Base-by-base conservation (phyloP, 1,284 basidiomycete genomes). In the Trametes pubescens region DNA sequence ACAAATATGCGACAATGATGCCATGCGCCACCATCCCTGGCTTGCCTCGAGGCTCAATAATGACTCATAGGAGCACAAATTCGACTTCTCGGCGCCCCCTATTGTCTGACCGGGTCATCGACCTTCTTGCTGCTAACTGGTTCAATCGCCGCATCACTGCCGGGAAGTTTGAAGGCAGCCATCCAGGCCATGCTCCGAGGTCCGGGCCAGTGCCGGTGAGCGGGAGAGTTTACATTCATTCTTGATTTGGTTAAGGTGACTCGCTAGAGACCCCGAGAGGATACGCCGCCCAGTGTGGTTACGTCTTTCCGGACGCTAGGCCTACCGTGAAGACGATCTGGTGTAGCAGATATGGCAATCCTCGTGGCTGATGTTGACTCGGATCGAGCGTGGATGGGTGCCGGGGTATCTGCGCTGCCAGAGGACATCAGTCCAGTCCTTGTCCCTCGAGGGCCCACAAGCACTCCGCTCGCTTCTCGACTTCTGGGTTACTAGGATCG, bases 1-100 rank as follows among this genome's bases (percentile, higher is more conserved):
- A 43, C 37, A 54, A 54, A 54, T 37, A 54, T 10, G 38, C 21
- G 35, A 40, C 24, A 53, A 53, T n/a, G 26, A 49, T 32, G 2
- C 16, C 40, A 43, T 16, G 40, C 14, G 40, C n/a, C n/a, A n/a
- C n/a, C n/a, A n/a, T n/a, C n/a, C n/a, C n/a, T n/a, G n/a, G n/a
- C n/a, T n/a, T n/a, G 29, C 29, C 38, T 40, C 38, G 38, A 40
- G 38, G 38, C 38, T 40, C n/a, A n/a, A n/a, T n/a, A n/a, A n/a
- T n/a, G n/a, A n/a, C n/a, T n/a, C 11, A 13, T n/a, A n/a, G 18
- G 38, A 1, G n/a, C 24, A 48, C 22, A 11, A 8, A n/a, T 21
- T 1, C 49, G 49, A 18, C 24, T 6, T 10, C 14, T 26, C 26
- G 24, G 47, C 11, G 24, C 13, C 47, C 3, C 24, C 6, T 3